Evolutionary conservation across 495 filamentous ascomycete species (phyloP).

Genomic region (Aspergillus olivimuriae): DNA sequence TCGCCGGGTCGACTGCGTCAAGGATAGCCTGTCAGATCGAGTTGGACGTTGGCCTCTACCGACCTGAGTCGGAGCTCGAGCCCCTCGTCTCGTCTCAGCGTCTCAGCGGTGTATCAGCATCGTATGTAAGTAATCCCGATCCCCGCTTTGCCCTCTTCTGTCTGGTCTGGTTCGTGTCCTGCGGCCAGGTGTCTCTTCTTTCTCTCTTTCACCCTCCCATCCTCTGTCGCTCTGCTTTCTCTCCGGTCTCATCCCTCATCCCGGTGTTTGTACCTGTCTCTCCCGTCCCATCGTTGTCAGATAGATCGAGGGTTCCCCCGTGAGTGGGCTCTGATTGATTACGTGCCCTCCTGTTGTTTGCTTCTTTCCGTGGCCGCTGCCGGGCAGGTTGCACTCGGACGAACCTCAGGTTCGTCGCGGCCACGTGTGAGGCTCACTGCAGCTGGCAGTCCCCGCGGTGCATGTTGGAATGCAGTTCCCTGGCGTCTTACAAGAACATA

Average conservation of each 20-base stretch:
- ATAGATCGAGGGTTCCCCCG: not conserved
- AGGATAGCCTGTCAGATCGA: not conserved
- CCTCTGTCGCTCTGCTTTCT: no score
- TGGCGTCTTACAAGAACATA: not conserved
- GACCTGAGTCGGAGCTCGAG: conserved; percentile 7
- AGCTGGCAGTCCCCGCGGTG: not conserved
- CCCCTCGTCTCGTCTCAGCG: conserved; percentile 2
- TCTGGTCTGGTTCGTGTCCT: not conserved
- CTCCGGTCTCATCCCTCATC: not conserved
- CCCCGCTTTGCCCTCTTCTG: not conserved
- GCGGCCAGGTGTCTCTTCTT: no score
- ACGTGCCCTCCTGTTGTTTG: not conserved
- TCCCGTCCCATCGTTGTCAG: no score
- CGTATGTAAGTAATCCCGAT: conserved; percentile 3
- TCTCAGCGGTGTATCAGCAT: not conserved
- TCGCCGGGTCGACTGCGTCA: not conserved
- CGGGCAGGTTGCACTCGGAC: not conserved
- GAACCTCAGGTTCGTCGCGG: not conserved
- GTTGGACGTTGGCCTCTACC: no score
- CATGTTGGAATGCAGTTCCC: no score
- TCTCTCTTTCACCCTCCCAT: not conserved
- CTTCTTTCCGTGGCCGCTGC: not conserved
- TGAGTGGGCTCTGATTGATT: not conserved
- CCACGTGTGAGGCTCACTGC: not conserved
- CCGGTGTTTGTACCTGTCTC: no score